Evolutionary conservation across 1,284 basidiomycete genomes (phyloP), one percentile per base, ranked within the genome.

Genomic region (Cutaneotrichosporon cyanovorans): DNA sequence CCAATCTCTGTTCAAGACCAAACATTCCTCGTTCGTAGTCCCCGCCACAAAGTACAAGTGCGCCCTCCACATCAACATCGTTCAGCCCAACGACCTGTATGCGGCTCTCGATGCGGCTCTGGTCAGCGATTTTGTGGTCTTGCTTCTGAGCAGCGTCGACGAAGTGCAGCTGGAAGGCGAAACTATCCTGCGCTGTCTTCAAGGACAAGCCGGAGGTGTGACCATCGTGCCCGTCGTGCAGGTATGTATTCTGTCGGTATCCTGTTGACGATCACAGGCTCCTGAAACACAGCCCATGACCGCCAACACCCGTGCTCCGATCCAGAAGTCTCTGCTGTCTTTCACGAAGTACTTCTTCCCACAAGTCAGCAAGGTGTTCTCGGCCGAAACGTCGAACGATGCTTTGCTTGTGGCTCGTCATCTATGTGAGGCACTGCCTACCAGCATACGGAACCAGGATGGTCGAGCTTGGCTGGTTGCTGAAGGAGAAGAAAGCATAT

Each of bases 321-420:
- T 89, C 34, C 73, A 87, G 50, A 90, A 88, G 72, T 92, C 87
- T 0, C 76, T 95, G 1, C 76, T 91, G 8, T 93, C 89, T 2
- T 96, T 97, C 74, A 82, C 92, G 45, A 82, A 84, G 55, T 97
- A 98, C 72, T 99, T 98, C 69, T 86, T 88, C 48, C 93, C 93
- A 0, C 77, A 79, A n/a, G 84, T 90, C 55, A 74, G 76, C 31
- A 77, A 77, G 58, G 65, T 79, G 4, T 71, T 76, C 58, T 67
- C 62, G 0, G 50, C 61, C 16, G 70, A 72, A 43, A 74, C 75
- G 0, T 63, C 77, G 35, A 76, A 83, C 36, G 87, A 92, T 62
- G 69, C 81, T 11, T 67, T 88, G 20, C 82, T 82, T 47, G 78
- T 86, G 12, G 60, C 86, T 42, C 76, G 92, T 22, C 75, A 82